phyloP scores from a whole-genome alignment of 106 monocot species.

The Phalaenopsis aphrodite region DNA sequence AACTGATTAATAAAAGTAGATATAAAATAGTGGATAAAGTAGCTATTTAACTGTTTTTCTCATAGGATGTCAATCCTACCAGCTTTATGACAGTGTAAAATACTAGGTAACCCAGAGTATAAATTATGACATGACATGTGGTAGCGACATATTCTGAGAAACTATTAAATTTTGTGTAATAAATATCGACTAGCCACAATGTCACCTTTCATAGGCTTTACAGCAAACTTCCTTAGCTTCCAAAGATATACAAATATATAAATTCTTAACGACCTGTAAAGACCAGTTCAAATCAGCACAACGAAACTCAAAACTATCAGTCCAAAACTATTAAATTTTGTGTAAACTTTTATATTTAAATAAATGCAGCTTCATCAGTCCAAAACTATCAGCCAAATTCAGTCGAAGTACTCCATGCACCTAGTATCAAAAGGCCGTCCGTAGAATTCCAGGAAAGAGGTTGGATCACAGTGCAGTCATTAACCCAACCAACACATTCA shows the following conservation, averaged over 20 bases:
- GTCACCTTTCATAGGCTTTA: neutral
- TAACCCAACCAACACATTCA: neutral
- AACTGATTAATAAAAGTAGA: neutral
- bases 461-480: neutral
- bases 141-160: neutral
- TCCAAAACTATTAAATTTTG: neutral
- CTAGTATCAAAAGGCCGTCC: too few species aligned
- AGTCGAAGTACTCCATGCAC: too few species aligned
- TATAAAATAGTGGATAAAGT: neutral
- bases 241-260: neutral
- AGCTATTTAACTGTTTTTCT: neutral
- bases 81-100: neutral
- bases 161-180: neutral
- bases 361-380: neutral
- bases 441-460: neutral
- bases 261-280: neutral
- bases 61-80: neutral
- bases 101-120: neutral
- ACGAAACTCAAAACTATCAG: neutral
- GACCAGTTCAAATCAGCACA: neutral
- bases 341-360: neutral
- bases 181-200: neutral
- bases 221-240: neutral
- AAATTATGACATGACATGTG: neutral
- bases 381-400: neutral